phyloP scores from a whole-genome alignment of 2,329 filamentous ascomycete species.

The Penicillium italicum region DNA sequence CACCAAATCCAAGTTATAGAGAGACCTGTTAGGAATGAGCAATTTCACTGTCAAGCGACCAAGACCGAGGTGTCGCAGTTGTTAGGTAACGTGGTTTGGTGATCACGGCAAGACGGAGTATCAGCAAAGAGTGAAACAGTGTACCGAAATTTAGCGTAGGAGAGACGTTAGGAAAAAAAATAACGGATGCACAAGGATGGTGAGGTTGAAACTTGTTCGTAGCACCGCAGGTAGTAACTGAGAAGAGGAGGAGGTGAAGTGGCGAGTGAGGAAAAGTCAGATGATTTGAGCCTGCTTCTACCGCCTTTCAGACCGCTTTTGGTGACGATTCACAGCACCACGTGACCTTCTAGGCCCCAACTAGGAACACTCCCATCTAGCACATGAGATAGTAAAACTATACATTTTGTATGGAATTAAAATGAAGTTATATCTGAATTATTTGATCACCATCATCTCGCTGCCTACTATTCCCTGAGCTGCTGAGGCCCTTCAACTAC shows the following conservation, averaged over 20 bases:
- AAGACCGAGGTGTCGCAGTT: not conserved
- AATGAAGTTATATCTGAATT: not conserved
- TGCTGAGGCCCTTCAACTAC: not conserved
- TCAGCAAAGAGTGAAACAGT: not conserved
- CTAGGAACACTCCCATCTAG: too few species aligned
- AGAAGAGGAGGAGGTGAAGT: conserved; percentile 10
- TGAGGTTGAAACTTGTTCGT: not conserved
- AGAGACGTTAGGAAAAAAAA: not conserved
- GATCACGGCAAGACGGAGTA: not conserved
- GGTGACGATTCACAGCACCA: not conserved
- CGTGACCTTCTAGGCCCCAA: not conserved
- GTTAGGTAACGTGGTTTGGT: not conserved
- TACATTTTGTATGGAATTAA: not conserved
- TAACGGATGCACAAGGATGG: not conserved
- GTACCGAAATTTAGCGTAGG: not conserved
- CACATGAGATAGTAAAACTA: too few species aligned
- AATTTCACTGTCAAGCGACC: not conserved
- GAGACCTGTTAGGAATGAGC: conserved; percentile 1
- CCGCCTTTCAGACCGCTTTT: conserved; percentile 18
- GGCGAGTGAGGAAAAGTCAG: conserved; percentile 20
- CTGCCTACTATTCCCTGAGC: not conserved
- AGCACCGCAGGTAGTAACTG: not conserved
- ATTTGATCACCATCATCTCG: not conserved
- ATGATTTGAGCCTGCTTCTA: conserved; percentile 1
- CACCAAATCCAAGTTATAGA: not conserved